Base-by-base conservation (phyloP, 345 rosid species). In the Capsella bursapastoris region DNA sequence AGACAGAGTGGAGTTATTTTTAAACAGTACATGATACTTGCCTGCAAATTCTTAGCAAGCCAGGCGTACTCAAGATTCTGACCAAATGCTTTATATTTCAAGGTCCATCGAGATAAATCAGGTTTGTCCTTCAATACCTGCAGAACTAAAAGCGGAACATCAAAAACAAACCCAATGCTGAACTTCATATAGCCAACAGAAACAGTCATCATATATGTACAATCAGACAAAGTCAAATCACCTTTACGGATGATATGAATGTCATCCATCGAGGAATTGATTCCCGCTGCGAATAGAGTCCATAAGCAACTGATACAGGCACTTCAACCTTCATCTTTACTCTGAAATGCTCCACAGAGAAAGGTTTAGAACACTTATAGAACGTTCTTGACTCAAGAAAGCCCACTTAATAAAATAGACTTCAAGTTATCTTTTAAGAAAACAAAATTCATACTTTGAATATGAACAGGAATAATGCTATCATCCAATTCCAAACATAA, bases 41-140 rank as follows among this genome's bases (percentile, higher is more conserved):
- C 97, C 90, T 91, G 93, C 92, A 95, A 81, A 80, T 90, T 92
- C 82, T 86, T 83, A 62, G 97, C 92, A 70, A 92, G 96, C 99
- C 99, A 95, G 64, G 99, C 83, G 75, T 49, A 95, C 53, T 95
- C 94, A 49, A 95, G 79, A 78, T 86, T 79, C 40, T 76, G 93
- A 80, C 94, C 97, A 59, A 92, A 89, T n/a, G 97, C 99, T 44
- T 79, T 76, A 80, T 90, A 90, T 68, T 85, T 90, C 62, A 95
- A 82, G 0, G 89, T 77, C 99, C 99, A 92, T 68, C 83, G 78
- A 12, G 97, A 95, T 62, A 87, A 68, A 76, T 90, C 88, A 5
- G 97, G 86, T 74, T 89, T 88, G 70, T 90, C 92, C 74, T 90
- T 88, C 72, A 89, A 49, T 25, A 90, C 48, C 97, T 95, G 76